These are phyloP conservation scores for Leccinum uliginosum DNA, from an alignment of 768 basidiomycete genomes.

Conservation along the genomic window DNA sequence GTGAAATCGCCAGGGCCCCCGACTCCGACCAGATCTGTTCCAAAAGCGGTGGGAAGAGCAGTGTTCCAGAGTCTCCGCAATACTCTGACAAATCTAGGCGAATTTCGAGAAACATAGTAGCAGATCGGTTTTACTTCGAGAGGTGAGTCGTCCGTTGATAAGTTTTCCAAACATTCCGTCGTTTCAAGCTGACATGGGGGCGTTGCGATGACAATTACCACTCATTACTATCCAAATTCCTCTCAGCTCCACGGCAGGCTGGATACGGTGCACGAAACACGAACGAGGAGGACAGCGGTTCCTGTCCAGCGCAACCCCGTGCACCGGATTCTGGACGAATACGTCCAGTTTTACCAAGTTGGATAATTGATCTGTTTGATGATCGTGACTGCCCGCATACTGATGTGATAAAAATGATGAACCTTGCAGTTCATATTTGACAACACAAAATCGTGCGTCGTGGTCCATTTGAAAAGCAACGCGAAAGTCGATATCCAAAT, in stretches of 20 bases:
- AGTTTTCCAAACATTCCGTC: slow-evolving; percentile 4
- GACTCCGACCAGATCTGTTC: slow-evolving; percentile 12
- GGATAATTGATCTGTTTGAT: slow-evolving; percentile 9
- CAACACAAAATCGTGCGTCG: neutral
- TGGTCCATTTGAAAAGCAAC: slow-evolving; percentile 1
- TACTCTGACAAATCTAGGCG: neutral
- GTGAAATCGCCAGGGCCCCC: slow-evolving; percentile 16
- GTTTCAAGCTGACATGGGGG: slow-evolving; percentile 16
- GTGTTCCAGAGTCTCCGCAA: neutral
- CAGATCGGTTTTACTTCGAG: neutral
- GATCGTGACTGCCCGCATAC: slow-evolving; percentile 5
- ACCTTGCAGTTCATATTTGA: slow-evolving; percentile 13
- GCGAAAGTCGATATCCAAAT: slow-evolving; percentile 1
- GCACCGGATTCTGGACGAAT: slow-evolving; percentile 7
- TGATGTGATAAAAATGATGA: slow-evolving; percentile 12
- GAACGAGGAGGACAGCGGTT: slow-evolving; percentile 7
- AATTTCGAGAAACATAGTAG: neutral
- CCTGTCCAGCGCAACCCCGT: slow-evolving; percentile 4
- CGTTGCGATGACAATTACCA: slow-evolving; percentile 2
- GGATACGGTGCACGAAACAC: slow-evolving; percentile 22
- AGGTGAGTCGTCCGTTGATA: neutral
- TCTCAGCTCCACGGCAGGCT: slow-evolving; percentile 16
- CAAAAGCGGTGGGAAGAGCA: slow-evolving; percentile 3
- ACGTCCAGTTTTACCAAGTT: slow-evolving; percentile 14
- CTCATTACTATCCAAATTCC: slow-evolving; percentile 7